A percentile compares a stretch with the other conserved stretches of the same genome.
Conservation (phyloP, 441 rosid genomes). For the Euphorbia celastroides region DNA sequence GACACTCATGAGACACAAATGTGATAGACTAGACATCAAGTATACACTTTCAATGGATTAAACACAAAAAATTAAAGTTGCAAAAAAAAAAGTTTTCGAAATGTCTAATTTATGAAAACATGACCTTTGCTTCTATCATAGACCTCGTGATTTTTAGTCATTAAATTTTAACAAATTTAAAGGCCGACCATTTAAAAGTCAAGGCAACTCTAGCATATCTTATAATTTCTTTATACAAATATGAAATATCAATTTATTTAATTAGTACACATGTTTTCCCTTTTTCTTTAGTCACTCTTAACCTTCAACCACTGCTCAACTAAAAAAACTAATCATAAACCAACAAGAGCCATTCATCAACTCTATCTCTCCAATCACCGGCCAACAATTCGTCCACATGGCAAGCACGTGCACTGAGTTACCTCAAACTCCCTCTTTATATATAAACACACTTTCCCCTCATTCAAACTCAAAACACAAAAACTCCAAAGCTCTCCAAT, state of each 20-base stretch:
- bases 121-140: no score
- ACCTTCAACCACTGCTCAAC: slow-evolving; percentile 36
- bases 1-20: no score
- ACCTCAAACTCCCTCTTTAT: not conserved
- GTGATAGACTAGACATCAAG: no score
- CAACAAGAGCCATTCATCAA: not conserved
- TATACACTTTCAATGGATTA: no score
- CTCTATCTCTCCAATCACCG: not conserved
- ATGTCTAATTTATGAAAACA: no score
- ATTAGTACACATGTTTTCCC: slow-evolving; percentile 18
- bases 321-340: slow-evolving; percentile 14
- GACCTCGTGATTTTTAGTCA: no score
- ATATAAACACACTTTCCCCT: not conserved
- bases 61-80: no score
- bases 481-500: slow-evolving; percentile 18
- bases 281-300: slow-evolving; percentile 37
- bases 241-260: not conserved
- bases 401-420: not conserved
- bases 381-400: not conserved
- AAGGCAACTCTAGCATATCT: no score
- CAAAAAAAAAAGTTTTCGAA: no score
- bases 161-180: no score
- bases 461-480: slow-evolving; percentile 5
- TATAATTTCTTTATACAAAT: no score
- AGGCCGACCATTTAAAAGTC: no score